Evolutionary conservation across 179 eudicot genomes (phyloP).

Genomic region (Beta macrorhiza): DNA sequence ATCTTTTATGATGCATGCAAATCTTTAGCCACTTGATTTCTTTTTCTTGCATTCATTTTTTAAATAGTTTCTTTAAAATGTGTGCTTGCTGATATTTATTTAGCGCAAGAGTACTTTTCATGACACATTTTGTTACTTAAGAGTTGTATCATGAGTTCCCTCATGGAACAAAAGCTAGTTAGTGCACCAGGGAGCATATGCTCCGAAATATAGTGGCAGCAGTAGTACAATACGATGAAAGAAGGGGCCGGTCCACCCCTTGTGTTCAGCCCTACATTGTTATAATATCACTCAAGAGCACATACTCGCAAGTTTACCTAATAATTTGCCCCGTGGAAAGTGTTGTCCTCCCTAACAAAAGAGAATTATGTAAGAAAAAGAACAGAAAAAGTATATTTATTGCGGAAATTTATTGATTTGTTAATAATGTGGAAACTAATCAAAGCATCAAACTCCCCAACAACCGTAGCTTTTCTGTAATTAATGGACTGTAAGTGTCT

Average conservation of each 20-base stretch:
- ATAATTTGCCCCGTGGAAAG: not conserved
- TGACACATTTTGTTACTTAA: not conserved
- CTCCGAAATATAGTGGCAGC: not conserved
- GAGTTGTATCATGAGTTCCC: too few relatives aligned
- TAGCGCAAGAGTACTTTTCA: not conserved
- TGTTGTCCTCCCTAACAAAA: not conserved
- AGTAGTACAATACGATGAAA: not conserved
- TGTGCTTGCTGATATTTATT: not conserved
- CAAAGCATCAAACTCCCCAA: slow-evolving; percentile 1
- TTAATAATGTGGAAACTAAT: not conserved
- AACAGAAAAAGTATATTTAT: too few relatives aligned
- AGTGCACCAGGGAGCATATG: slow-evolving; percentile 1
- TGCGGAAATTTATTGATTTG: too few relatives aligned
- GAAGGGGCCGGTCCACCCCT: not conserved
- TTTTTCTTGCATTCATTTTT: not conserved
- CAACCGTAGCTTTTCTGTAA: slow-evolving; percentile 3
- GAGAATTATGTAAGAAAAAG: not conserved
- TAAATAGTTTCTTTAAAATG: not conserved
- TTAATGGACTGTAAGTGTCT: not conserved
- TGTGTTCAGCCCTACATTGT: not conserved
- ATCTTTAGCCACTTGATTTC: not conserved
- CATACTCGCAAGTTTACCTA: not conserved
- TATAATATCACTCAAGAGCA: not conserved
- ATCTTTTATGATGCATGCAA: not conserved
- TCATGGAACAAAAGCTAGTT: not conserved